Percentiles rank a stretch among this genome's conserved stretches.
phyloP scores from a whole-genome alignment of 139 green algal species.

The Closterium sp. region DNA sequence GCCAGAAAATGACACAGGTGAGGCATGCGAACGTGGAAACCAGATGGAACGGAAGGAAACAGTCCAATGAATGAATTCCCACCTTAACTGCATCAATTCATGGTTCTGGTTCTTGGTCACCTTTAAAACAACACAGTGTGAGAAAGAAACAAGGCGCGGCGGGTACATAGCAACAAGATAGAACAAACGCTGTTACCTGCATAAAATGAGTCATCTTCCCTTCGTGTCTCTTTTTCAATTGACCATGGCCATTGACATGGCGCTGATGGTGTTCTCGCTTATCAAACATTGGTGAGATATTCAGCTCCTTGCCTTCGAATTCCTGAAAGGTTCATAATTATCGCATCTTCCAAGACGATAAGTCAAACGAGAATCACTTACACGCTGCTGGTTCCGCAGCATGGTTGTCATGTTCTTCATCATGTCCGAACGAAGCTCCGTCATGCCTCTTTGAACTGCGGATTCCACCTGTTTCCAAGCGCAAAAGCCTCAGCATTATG shows the following conservation, averaged over 20 bases:
- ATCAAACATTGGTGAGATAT: not conserved
- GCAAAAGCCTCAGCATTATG: not conserved
- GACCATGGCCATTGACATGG: not conserved
- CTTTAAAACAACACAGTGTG: not conserved
- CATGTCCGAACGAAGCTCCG: not conserved
- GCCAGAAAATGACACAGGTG: not conserved
- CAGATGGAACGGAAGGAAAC: not conserved
- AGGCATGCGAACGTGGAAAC: not conserved
- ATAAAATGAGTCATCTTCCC: not conserved
- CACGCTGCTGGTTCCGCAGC: not conserved
- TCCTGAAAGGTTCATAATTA: too few species aligned
- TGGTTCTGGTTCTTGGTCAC: not conserved
- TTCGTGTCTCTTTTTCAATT: not conserved
- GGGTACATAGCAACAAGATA: not conserved
- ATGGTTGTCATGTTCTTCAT: not conserved
- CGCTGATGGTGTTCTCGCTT: not conserved
- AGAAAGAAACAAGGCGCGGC: not conserved
- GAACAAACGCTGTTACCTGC: not conserved
- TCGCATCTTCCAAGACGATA: not conserved
- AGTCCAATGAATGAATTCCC: not conserved
- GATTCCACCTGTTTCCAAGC: not conserved
- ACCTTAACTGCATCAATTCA: not conserved
- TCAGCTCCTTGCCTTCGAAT: not conserved
- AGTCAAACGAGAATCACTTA: not conserved
- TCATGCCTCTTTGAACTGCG: not conserved